phyloP scores from a whole-genome alignment of 1,284 basidiomycete species.

The Coriolopsis trogii region DNA sequence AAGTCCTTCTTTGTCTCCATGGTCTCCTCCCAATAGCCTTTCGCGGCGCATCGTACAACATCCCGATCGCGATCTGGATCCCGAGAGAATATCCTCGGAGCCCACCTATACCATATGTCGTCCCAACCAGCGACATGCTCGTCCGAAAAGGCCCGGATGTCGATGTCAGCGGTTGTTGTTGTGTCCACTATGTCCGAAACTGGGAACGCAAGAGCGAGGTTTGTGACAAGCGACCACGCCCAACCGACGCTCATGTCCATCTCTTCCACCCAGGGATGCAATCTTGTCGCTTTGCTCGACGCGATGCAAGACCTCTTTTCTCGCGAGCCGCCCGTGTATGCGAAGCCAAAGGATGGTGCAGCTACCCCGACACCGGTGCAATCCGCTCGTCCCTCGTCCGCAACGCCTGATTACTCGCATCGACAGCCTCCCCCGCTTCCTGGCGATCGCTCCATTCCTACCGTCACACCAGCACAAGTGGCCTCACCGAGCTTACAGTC shows the following conservation, averaged over 20 bases:
- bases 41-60: conserved; percentile 84
- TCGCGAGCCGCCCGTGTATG: conserved; percentile 86
- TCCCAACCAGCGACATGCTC: conserved; percentile 93
- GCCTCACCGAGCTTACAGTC: conserved; percentile 20
- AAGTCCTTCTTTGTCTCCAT: conserved; percentile 87
- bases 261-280: conserved; percentile 59
- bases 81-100: conserved; percentile 79
- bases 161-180: conserved; percentile 83
- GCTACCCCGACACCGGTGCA: conserved; percentile 20
- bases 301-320: conserved; percentile 85
- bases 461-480: conserved; percentile 26
- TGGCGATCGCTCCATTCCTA: conserved; percentile 15
- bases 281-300: conserved; percentile 65
- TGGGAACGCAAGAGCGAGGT: conserved; percentile 91
- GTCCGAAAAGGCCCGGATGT: conserved; percentile 78
- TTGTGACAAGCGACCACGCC: conserved; percentile 13
- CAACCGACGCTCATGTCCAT: conserved; percentile 14
- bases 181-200: conserved; percentile 66
- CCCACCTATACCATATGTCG: conserved; percentile 92
- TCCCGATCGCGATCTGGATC: conserved; percentile 91
- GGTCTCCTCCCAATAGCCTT: conserved; percentile 91
- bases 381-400: conserved; percentile 25
- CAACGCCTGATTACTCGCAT: conserved; percentile 29
- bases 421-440: conserved; percentile 38
- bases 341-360: conserved; percentile 62